Evolutionary conservation across 306 rosid genomes (phyloP).

Genomic region (Lithocarpus polystachyus): DNA sequence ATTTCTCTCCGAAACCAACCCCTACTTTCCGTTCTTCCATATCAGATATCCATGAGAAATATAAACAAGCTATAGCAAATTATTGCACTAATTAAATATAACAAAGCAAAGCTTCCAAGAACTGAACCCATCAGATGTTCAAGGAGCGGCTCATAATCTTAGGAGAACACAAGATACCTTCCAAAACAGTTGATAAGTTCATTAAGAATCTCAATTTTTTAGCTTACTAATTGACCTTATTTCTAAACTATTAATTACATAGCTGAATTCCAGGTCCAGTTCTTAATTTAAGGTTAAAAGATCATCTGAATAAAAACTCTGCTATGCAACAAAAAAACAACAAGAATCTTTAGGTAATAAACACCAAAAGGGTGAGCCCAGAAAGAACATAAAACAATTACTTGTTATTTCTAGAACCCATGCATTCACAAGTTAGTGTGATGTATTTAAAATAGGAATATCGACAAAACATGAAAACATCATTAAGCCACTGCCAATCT

Average conservation of each 20-base stretch:
- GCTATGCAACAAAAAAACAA: neutral
- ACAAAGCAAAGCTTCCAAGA: neutral
- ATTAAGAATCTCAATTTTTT: neutral
- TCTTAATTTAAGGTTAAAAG: neutral
- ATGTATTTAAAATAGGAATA: too few relatives aligned
- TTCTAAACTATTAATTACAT: neutral
- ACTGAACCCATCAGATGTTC: neutral
- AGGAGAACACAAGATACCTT: neutral
- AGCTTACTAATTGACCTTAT: neutral
- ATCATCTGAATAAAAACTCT: neutral
- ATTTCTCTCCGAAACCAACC: neutral
- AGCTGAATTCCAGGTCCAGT: neutral
- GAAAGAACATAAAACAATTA: neutral
- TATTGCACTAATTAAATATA: neutral
- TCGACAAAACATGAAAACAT: too few relatives aligned
- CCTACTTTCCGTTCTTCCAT: neutral
- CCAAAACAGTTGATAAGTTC: neutral
- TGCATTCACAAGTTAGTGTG: too few relatives aligned
- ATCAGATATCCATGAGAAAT: neutral
- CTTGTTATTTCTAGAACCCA: neutral
- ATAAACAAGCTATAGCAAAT: neutral
- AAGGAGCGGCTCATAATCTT: neutral
- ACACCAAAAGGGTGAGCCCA: neutral
- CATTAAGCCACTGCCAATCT: too few relatives aligned
- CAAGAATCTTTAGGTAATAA: neutral